Evolutionary conservation across 257 asterid genomes (phyloP).

Genomic region (Plectranthus barbatus): DNA sequence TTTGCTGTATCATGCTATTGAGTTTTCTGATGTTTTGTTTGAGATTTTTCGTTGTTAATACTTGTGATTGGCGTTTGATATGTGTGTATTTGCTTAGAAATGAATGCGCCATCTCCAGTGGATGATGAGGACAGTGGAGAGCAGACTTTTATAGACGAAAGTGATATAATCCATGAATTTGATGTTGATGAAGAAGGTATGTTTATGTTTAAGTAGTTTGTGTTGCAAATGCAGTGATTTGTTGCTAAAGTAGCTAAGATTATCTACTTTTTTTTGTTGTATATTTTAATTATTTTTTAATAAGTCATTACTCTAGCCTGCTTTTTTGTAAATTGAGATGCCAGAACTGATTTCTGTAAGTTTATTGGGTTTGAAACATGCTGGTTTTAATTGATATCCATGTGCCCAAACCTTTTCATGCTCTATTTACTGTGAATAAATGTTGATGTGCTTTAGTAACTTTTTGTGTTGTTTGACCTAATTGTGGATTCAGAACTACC

Average conservation of each 20-base stretch:
- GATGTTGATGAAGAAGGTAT: conserved; percentile 78
- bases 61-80: background rate
- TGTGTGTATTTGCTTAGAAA: conserved; percentile 12
- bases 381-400: background rate
- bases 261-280: background rate
- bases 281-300: background rate
- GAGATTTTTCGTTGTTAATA: background rate
- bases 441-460: background rate
- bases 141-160: conserved; percentile 51
- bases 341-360: background rate
- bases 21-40: background rate
- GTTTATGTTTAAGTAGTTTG: background rate
- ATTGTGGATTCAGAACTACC: conserved; percentile 60
- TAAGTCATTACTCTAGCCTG: background rate
- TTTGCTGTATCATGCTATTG: too few relatives aligned
- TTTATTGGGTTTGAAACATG: background rate
- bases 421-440: background rate
- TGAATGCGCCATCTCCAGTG: conserved; percentile 17
- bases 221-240: background rate
- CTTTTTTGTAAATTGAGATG: background rate
- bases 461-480: conserved; percentile 11
- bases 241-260: background rate
- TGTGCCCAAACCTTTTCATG: background rate
- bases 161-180: conserved; percentile 55
- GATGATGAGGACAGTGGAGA: conserved; percentile 33